Conservation (phyloP, 1,284 basidiomycete species). For the Cryptococcus sp. region DNA sequence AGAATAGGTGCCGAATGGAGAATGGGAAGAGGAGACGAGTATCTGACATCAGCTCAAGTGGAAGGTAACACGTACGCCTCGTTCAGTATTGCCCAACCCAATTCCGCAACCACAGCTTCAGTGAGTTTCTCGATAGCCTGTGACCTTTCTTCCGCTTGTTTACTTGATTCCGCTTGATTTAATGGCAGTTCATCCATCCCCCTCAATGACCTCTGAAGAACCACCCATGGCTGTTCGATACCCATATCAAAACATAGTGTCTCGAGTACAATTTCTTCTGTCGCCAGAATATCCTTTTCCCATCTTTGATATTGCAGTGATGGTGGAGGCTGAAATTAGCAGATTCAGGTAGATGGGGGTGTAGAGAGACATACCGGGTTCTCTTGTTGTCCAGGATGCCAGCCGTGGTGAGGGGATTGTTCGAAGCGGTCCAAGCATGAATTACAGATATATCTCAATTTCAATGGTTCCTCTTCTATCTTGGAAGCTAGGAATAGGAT, state of each 20-base stretch:
- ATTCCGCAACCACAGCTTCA: conserved; percentile 15
- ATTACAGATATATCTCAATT: conserved; percentile 39
- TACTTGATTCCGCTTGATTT: conserved; percentile 20
- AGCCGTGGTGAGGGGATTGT: conserved; percentile 8
- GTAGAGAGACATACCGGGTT: background rate
- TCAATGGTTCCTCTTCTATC: conserved; percentile 48
- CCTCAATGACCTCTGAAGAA: conserved; percentile 62
- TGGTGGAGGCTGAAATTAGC: conserved; percentile 7
- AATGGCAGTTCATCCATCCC: conserved; percentile 17
- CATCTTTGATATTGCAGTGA: conserved; percentile 67
- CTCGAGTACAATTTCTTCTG: conserved; percentile 79
- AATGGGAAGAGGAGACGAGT: conserved; percentile 24
- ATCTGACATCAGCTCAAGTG: conserved; percentile 4
- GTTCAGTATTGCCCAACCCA: conserved; percentile 30
- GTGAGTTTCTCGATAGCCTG: conserved; percentile 33
- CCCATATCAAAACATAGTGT: conserved; percentile 88
- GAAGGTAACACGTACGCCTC: conserved; percentile 19
- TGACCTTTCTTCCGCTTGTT: conserved; percentile 57
- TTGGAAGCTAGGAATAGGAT: conserved; percentile 90
- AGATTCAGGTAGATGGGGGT: background rate
- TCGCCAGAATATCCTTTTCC: conserved; percentile 66
- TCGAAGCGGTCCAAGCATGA: conserved; percentile 32
- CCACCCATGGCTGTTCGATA: conserved; percentile 73
- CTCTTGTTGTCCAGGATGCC: conserved; percentile 19
- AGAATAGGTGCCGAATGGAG: conserved; percentile 24